Conservation (phyloP, 148 eudicot genomes). For the Oxyria digyna region DNA sequence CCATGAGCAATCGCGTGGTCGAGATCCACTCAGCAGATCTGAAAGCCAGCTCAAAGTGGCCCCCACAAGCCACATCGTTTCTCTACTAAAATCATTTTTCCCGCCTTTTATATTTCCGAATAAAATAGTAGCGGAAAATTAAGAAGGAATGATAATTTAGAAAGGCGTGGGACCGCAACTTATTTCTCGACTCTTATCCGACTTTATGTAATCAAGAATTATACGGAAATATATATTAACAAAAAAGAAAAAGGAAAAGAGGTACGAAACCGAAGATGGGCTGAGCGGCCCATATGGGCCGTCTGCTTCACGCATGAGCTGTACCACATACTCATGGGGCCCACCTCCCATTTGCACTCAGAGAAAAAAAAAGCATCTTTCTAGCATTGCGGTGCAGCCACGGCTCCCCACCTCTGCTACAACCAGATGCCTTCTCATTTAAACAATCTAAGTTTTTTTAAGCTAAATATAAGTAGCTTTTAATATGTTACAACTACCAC, state of each 20-base stretch:
- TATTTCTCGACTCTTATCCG: too few relatives aligned
- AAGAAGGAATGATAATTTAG: not conserved
- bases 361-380: slow-evolving; percentile 11
- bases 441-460: too few relatives aligned
- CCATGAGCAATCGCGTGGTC: slow-evolving; percentile 6
- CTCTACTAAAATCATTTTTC: not conserved
- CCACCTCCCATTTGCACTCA: not conserved
- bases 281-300: not conserved
- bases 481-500: too few relatives aligned
- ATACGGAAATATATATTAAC: too few relatives aligned
- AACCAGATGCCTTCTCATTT: not conserved
- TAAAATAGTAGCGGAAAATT: not conserved
- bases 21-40: not conserved
- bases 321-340: not conserved
- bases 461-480: too few relatives aligned
- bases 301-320: slow-evolving; percentile 1
- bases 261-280: not conserved
- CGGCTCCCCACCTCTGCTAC: slow-evolving; percentile 19
- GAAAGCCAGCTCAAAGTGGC: slow-evolving; percentile 7
- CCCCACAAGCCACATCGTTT: slow-evolving; percentile 9
- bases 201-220: too few relatives aligned
- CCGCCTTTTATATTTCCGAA: not conserved
- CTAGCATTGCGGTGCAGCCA: slow-evolving; percentile 28
- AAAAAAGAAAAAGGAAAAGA: not conserved
- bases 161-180: too few relatives aligned